A percentile compares a stretch with the other conserved stretches of the same genome.
These are phyloP conservation scores for Pseudogymnoascus sp. DNA, from an alignment of 2,329 filamentous ascomycete genomes.

Conservation along the genomic window DNA sequence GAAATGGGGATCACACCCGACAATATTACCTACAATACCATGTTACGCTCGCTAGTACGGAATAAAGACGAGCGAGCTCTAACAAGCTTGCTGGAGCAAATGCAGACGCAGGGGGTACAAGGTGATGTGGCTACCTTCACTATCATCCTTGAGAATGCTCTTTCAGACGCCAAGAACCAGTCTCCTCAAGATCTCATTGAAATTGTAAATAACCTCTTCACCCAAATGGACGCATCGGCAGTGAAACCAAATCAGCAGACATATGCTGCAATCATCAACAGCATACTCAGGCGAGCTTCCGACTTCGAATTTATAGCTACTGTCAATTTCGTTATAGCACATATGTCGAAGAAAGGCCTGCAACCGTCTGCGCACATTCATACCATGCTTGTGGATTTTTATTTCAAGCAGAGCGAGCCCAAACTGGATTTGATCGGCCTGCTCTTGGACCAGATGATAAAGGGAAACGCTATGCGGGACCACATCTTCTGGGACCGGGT, in stretches of 20 bases:
- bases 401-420: slow-evolving; percentile 50
- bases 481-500: slow-evolving; percentile 60
- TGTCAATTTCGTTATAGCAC: slow-evolving; percentile 51
- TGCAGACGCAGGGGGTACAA: slow-evolving; percentile 46
- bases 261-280: slow-evolving; percentile 63
- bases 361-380: slow-evolving; percentile 57
- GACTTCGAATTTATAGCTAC: slow-evolving; percentile 36
- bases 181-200: slow-evolving; percentile 41
- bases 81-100: slow-evolving; percentile 45
- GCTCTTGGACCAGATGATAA: slow-evolving; percentile 44
- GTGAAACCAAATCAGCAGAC: slow-evolving; percentile 52
- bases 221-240: slow-evolving; percentile 47
- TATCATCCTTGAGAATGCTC: slow-evolving; percentile 56
- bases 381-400: slow-evolving; percentile 63
- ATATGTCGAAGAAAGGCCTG: slow-evolving; percentile 49
- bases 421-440: slow-evolving; percentile 51
- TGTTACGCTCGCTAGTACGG: slow-evolving; percentile 54
- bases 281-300: slow-evolving; percentile 40
- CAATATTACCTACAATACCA: slow-evolving; percentile 52
- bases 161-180: slow-evolving; percentile 34
- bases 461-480: slow-evolving; percentile 34
- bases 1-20: slow-evolving; percentile 38
- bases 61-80: slow-evolving; percentile 40
- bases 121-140: slow-evolving; percentile 65
- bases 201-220: slow-evolving; percentile 46